phyloP scores from a whole-genome alignment of 257 asterid genomes.

The Leptodermis oblonga region DNA sequence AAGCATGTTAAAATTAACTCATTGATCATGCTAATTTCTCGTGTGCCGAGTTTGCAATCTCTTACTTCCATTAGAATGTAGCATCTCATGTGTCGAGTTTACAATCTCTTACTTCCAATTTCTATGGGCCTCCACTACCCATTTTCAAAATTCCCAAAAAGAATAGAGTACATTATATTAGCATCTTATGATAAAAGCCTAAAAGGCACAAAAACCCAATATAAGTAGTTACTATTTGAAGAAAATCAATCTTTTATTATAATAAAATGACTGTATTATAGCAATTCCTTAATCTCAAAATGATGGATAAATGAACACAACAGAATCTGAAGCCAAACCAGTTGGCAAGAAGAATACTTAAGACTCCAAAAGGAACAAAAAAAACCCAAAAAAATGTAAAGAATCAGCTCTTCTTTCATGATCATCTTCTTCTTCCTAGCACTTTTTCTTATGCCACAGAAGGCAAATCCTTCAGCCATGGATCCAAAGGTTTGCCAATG shows the following conservation, averaged over 20 bases:
- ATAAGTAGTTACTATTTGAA: background rate
- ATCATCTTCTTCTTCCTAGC: background rate
- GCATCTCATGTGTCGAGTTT: no score
- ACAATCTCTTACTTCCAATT: no score
- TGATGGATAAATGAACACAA: background rate
- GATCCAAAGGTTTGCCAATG: constrained; percentile 34
- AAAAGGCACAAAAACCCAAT: background rate
- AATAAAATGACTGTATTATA: background rate
- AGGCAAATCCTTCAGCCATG: constrained; percentile 29
- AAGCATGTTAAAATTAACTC: no score
- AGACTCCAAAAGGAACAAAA: background rate
- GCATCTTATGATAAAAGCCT: no score
- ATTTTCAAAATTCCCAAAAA: no score
- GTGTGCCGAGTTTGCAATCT: no score
- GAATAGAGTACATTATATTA: no score
- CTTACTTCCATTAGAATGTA: no score
- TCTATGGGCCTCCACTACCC: no score
- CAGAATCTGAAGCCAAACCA: constrained; percentile 11
- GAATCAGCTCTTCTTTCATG: background rate
- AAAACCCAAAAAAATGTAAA: constrained; percentile 2
- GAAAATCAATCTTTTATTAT: constrained; percentile 9
- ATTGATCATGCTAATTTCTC: no score
- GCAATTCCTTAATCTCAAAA: constrained; percentile 12
- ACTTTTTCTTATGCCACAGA: constrained; percentile 15
- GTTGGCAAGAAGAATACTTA: background rate